Evolutionary conservation across 352 stramenopile species (phyloP), one percentile per base, ranked within the genome.

Genomic region (Halophytophthora batemanensis): DNA sequence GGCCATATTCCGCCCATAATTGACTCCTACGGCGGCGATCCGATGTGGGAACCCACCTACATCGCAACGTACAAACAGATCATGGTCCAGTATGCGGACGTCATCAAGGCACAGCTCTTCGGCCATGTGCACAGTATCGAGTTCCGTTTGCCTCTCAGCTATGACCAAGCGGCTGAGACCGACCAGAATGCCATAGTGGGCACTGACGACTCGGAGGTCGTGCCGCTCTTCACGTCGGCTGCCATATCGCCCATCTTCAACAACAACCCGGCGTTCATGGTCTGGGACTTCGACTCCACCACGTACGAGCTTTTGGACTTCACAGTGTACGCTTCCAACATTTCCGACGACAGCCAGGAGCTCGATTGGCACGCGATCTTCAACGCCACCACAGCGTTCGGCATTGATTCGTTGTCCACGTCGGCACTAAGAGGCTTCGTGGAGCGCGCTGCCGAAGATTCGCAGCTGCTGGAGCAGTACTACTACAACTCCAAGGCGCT

Each of bases 51-150:
- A 34, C 64, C 84, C 29, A 56, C 71, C 51, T 97, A 97, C 64
- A 83, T 96, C 18, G 55, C 69, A 0, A 72, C 44, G 31, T 98
- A 97, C 74, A 78, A 86, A 54, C 23, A 52, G 2, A 88, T 97
- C 33, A 59, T 96, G 7, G 55, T 58, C 19, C 34, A 71, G 45
- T 90, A 83, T 56, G 31, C 69, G 0, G 61, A 77, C 18, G 62
- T 87, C 40, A 69, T 96, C 37, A 87, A 97, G 59, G 71, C 76
- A 2, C 83, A 94, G 61, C 61, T 98, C 35, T 98, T 96, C 74
- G 92, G 87, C 6, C 92, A 98, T 67, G 70, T 97, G 6, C 92
- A 98, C 68, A 89, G 77, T 15, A 71, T 97, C 56, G 92, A 98
- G 71, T 95, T 97, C 57, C 86, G 92, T 23, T 44, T 86, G 23